Base-by-base conservation (phyloP, 2,329 filamentous ascomycete species). In the Rhinocladiella mackenziei region DNA sequence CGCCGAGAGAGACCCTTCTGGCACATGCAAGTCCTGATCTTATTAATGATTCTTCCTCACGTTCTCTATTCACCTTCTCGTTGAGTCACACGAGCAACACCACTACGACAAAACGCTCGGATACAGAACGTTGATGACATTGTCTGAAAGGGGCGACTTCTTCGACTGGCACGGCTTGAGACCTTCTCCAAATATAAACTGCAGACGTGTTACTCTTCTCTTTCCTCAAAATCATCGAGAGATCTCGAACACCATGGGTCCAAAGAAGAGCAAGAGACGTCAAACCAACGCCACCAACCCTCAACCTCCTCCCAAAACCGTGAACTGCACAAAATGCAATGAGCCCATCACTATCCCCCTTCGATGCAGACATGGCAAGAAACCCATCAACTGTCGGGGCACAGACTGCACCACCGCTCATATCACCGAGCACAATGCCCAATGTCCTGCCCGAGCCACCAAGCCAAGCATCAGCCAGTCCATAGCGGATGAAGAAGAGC, bases 331-430 rank as follows among this genome's bases (percentile, higher is more conserved):
- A n/a, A n/a, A 28, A 5, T 49, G 45, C 23, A 13, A 18, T 10
- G 36, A 40, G 13, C 14, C 18, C 15, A 49, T 49, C 36, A 34
- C 37, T n/a, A 28, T 49, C 5, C 45, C 45, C 15, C 35, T 17
- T 15, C 20, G 23, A 10, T 49, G 45, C 36, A 49, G 41, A 20
- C 45, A 49, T 28, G 45, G 41, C 40, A 49, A 44, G 37, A 49
- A 49, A 30, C 36, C 41, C 30, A 37, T 45, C 45, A 49, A 49
- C 20, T 49, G 45, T 25, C 45, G 34, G 23, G 41, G 45, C 20
- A 49, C 45, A 8, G 45, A 28, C 3, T 49, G 45, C 19, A 26
- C 25, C 15, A 44, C 40, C 7, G 40, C 45, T 10, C 45, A 49
- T 13, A 22, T 49, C 19, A 33, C 26, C 7, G 45, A 39, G 9